These are phyloP conservation scores for Castanospermum australe DNA, from an alignment of 306 rosid genomes.

Conservation along the genomic window DNA sequence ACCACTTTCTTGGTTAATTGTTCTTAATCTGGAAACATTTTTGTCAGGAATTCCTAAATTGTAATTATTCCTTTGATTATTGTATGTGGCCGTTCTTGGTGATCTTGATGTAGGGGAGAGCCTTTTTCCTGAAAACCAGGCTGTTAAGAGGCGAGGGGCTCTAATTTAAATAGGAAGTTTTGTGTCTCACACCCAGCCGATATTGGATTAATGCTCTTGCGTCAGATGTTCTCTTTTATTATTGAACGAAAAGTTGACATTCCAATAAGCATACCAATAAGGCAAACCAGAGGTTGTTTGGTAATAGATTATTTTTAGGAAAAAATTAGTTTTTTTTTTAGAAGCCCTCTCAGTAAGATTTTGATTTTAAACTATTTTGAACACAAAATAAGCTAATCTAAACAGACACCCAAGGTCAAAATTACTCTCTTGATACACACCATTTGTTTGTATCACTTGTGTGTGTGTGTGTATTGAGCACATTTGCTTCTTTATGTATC, in stretches of 20 bases:
- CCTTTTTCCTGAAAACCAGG: not conserved
- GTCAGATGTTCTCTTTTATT: not conserved
- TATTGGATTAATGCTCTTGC: not conserved
- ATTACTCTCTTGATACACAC: not conserved
- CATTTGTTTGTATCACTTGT: not conserved
- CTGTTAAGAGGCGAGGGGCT: not conserved
- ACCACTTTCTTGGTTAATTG: not conserved
- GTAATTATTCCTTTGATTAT: not conserved
- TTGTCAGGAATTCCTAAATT: not conserved
- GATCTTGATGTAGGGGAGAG: not conserved
- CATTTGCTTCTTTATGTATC: conserved; percentile 5
- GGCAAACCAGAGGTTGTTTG: too few species aligned
- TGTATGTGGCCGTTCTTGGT: not conserved
- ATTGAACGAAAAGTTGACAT: not conserved
- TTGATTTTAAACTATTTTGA: too few species aligned
- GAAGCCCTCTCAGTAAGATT: too few species aligned
- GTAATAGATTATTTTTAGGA: too few species aligned
- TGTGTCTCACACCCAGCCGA: not conserved
- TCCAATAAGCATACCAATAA: not conserved
- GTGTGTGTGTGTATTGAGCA: not conserved
- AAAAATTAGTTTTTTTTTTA: too few species aligned
- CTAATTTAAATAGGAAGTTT: conserved; percentile 7
- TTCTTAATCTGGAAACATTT: not conserved
- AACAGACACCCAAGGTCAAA: too few species aligned
- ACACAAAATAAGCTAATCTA: too few species aligned